A percentile compares a stretch with the other conserved stretches of the same genome.
These are phyloP conservation scores for Testicularia cyperi DNA, from an alignment of 1,284 basidiomycete species.

Conservation along the genomic window DNA sequence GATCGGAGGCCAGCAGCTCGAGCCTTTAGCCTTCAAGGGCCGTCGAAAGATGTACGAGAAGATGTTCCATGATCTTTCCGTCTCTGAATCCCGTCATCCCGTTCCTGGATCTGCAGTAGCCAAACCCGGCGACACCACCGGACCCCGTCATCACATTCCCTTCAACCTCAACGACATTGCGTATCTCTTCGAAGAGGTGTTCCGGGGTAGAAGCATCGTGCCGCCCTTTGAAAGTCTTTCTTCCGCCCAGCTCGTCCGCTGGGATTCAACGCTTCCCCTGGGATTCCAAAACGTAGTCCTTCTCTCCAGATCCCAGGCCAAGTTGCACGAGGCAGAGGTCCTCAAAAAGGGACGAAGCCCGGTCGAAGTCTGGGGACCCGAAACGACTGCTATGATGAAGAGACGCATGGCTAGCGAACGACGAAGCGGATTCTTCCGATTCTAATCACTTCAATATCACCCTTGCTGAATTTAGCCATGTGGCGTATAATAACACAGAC, in stretches of 20 bases:
- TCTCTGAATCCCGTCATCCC: slow-evolving; percentile 24
- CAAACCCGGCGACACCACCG: slow-evolving; percentile 1
- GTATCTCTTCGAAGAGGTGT: slow-evolving; percentile 56
- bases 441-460: slow-evolving; percentile 5
- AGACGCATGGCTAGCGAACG: slow-evolving; percentile 48
- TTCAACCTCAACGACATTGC: slow-evolving; percentile 54
- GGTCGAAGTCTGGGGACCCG: slow-evolving; percentile 52
- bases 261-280: slow-evolving; percentile 54
- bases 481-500: no score
- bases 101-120: slow-evolving; percentile 3
- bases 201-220: slow-evolving; percentile 47
- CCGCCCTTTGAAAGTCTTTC: slow-evolving; percentile 50
- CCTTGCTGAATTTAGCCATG: no score
- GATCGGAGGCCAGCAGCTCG: slow-evolving; percentile 49
- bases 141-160: slow-evolving; percentile 34
- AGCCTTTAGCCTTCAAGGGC: slow-evolving; percentile 53
- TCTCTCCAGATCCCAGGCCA: slow-evolving; percentile 46
- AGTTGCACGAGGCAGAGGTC: slow-evolving; percentile 49
- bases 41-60: slow-evolving; percentile 54
- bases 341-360: slow-evolving; percentile 44
- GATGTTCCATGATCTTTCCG: slow-evolving; percentile 30
- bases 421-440: slow-evolving; percentile 35
- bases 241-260: slow-evolving; percentile 40
- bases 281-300: slow-evolving; percentile 54
- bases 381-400: slow-evolving; percentile 41